phyloP scores from a whole-genome alignment of 2,329 filamentous ascomycete genomes.

The Zalaria sp. region DNA sequence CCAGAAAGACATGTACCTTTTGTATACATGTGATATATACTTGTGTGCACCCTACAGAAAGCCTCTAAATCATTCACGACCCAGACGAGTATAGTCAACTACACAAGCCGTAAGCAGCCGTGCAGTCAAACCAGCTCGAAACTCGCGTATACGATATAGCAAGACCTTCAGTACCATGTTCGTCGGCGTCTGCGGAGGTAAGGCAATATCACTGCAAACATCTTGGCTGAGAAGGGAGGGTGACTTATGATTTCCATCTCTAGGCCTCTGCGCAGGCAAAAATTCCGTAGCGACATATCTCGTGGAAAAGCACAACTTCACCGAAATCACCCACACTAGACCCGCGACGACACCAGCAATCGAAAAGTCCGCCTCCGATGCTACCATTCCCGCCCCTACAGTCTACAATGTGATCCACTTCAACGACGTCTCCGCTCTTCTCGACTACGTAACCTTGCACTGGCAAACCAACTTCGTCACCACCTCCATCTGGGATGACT shows the following conservation, averaged over 20 bases:
- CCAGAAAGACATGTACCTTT: no score
- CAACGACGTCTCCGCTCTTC: slow-evolving; percentile 48
- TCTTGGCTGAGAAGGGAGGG: not conserved
- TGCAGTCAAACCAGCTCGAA: no score
- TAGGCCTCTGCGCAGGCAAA: slow-evolving; percentile 89
- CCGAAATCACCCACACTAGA: slow-evolving; percentile 47
- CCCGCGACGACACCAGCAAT: slow-evolving; percentile 22
- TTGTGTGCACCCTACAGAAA: no score
- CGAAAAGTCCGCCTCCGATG: slow-evolving; percentile 25
- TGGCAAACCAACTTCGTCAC: slow-evolving; percentile 82
- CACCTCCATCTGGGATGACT: slow-evolving; percentile 64
- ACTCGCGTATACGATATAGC: no score
- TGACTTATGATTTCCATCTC: not conserved
- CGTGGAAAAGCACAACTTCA: slow-evolving; percentile 70
- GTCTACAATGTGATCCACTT: slow-evolving; percentile 33
- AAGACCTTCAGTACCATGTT: slow-evolving; percentile 40
- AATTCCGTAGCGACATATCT: slow-evolving; percentile 80
- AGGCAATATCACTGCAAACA: slow-evolving; percentile 8
- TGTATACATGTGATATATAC: no score
- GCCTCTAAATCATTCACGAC: no score
- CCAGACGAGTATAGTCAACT: no score
- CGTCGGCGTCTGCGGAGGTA: slow-evolving; percentile 64
- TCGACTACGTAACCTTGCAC: slow-evolving; percentile 72
- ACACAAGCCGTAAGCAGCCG: no score
- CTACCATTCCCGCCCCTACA: slow-evolving; percentile 4